Conservation (phyloP, 2,329 filamentous ascomycete genomes). For the Sclerotinia glacialis region DNA sequence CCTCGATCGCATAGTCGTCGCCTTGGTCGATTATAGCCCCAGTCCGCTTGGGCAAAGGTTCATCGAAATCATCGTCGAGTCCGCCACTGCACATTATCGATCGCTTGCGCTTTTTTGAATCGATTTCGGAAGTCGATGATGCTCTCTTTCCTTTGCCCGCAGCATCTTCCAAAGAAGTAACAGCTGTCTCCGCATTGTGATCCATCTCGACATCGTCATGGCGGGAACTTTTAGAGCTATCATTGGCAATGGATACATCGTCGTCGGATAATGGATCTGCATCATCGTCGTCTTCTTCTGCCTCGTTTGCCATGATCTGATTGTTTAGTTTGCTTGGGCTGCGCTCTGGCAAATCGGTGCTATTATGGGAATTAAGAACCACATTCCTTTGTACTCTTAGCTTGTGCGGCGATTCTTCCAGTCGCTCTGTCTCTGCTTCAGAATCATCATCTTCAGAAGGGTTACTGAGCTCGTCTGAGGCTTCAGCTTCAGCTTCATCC, state of each 20-base stretch:
- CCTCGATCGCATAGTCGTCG: slow-evolving; percentile 47
- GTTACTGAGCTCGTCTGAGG: slow-evolving; percentile 40
- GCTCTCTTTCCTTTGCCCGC: slow-evolving; percentile 33
- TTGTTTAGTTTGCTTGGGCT: slow-evolving; percentile 77
- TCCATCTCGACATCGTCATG: slow-evolving; percentile 42
- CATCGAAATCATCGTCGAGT: slow-evolving; percentile 40
- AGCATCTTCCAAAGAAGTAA: slow-evolving; percentile 40
- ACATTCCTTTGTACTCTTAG: slow-evolving; percentile 58
- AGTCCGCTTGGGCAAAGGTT: slow-evolving; percentile 50
- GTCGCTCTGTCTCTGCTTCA: slow-evolving; percentile 90
- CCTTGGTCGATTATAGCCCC: slow-evolving; percentile 46
- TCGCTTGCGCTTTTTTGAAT: slow-evolving; percentile 42
- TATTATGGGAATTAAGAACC: slow-evolving; percentile 54
- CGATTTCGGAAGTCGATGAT: slow-evolving; percentile 30
- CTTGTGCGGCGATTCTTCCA: slow-evolving; percentile 82
- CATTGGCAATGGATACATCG: slow-evolving; percentile 40
- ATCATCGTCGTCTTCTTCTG: slow-evolving; percentile 46
- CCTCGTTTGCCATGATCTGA: slow-evolving; percentile 46
- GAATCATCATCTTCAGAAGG: slow-evolving; percentile 61
- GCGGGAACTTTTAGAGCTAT: slow-evolving; percentile 41
- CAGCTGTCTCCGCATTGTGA: slow-evolving; percentile 34
- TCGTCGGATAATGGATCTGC: slow-evolving; percentile 39
- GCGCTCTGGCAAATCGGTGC: slow-evolving; percentile 56
- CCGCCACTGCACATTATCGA: slow-evolving; percentile 37
- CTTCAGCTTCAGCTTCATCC: slow-evolving; percentile 48